phyloP scores from a whole-genome alignment of 208 protist species.

The Leishmania tropica region DNA sequence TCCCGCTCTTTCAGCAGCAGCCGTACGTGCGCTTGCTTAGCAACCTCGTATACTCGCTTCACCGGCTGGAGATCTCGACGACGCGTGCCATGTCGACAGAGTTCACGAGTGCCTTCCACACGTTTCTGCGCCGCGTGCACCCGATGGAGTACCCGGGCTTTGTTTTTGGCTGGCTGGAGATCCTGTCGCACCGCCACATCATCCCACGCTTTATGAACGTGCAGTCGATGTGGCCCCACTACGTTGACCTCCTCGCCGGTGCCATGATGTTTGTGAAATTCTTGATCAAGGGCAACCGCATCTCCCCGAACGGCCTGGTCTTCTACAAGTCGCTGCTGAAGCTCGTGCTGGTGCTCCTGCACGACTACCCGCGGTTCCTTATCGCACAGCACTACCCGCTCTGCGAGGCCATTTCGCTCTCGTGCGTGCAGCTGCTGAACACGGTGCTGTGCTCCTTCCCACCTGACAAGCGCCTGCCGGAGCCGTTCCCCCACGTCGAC shows the following conservation, averaged over 20 bases:
- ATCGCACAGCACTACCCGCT: slow-evolving; percentile 98
- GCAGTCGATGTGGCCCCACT: slow-evolving; percentile 51
- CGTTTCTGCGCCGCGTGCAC: slow-evolving; percentile 85
- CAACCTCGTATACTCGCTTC: slow-evolving; percentile 91
- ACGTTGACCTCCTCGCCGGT: slow-evolving; percentile 70
- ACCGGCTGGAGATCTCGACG: slow-evolving; percentile 51
- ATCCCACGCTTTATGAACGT: slow-evolving; percentile 96
- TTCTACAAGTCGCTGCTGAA: slow-evolving; percentile 93
- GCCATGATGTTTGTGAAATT: slow-evolving; percentile 81
- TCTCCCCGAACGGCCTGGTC: slow-evolving; percentile 74
- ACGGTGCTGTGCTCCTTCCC: slow-evolving; percentile 97
- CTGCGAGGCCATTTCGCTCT: slow-evolving; percentile 94
- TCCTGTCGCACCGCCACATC: slow-evolving; percentile 97
- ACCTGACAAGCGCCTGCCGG: slow-evolving; percentile 95
- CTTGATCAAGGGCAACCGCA: slow-evolving; percentile 56
- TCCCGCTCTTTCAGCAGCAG: slow-evolving; percentile 96
- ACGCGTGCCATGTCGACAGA: slow-evolving; percentile 56
- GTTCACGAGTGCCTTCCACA: slow-evolving; percentile 89
- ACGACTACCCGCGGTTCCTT: slow-evolving; percentile 99
- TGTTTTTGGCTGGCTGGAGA: slow-evolving; percentile 98
- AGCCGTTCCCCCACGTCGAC: slow-evolving; percentile 87
- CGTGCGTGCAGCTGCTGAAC: slow-evolving; percentile 98
- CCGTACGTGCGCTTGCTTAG: slow-evolving; percentile 97
- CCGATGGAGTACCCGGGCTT: slow-evolving; percentile 96
- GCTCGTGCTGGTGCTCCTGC: slow-evolving; percentile 97